Conservation (phyloP, 75 land plant genomes). For the Pinus tabuliformis region DNA sequence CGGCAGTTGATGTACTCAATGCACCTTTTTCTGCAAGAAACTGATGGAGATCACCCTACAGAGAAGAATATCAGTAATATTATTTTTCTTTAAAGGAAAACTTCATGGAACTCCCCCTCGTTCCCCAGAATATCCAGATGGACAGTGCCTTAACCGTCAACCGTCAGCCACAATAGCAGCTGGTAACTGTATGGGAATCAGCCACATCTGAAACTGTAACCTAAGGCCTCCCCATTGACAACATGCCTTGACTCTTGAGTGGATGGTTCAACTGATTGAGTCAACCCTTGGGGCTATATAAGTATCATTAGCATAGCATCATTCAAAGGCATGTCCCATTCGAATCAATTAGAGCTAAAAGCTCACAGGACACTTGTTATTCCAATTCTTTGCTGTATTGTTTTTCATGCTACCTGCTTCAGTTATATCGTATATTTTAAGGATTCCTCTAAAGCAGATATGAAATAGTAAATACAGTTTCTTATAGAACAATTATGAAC, state of each 20-base stretch:
- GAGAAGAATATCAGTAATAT: not conserved
- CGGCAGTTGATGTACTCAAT: conserved; percentile 51
- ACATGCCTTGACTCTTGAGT: no score
- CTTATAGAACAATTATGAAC: not conserved
- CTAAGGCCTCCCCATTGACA: no score
- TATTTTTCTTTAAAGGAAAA: no score
- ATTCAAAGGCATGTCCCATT: not conserved
- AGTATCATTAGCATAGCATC: not conserved
- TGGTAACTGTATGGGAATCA: no score
- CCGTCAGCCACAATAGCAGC: no score
- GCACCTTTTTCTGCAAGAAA: conserved; percentile 69
- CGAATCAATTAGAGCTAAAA: not conserved
- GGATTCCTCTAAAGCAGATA: not conserved
- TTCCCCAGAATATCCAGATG: no score
- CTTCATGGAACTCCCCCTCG: no score
- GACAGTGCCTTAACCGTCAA: no score
- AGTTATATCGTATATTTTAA: not conserved
- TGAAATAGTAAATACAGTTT: not conserved
- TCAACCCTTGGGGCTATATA: no score
- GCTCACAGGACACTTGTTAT: not conserved
- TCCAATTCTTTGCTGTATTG: not conserved
- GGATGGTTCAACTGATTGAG: no score
- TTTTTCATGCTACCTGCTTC: conserved; percentile 1
- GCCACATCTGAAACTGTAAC: no score
- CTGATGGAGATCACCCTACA: conserved; percentile 88